Conservation (phyloP, 169 alveolate species). For the Plasmodium chabaudi region DNA sequence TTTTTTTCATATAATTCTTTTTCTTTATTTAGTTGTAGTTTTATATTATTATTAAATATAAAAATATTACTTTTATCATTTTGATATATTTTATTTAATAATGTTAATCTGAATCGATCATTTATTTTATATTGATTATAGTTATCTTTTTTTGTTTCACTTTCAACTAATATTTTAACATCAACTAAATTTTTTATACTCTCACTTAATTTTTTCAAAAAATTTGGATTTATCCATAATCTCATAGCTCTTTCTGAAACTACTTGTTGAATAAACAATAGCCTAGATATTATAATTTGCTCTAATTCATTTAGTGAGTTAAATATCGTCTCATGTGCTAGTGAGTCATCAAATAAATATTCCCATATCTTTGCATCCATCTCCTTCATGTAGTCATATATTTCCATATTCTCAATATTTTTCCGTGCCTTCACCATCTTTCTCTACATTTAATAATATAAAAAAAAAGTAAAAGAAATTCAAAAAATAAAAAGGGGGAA, state of each 20-base stretch:
- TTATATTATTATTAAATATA: conserved; percentile 57
- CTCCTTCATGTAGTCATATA: conserved; percentile 74
- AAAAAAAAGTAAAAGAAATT: background rate
- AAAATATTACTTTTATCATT: conserved; percentile 27
- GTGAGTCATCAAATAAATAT: conserved; percentile 66
- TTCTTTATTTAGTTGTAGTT: conserved; percentile 63
- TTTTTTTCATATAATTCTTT: conserved; percentile 47
- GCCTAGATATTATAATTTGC: conserved; percentile 81
- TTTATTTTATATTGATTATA: conserved; percentile 66
- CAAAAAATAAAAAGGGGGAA: too few relatives aligned
- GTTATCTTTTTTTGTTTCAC: conserved; percentile 71
- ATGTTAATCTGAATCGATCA: conserved; percentile 58
- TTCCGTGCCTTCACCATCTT: conserved; percentile 72
- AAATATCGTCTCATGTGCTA: conserved; percentile 81
- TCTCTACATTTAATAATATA: background rate
- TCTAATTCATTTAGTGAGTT: conserved; percentile 86
- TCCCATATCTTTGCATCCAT: conserved; percentile 58
- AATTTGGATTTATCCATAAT: conserved; percentile 85
- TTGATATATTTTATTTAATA: conserved; percentile 70
- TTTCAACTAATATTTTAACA: conserved; percentile 64
- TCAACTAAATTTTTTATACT: conserved; percentile 74
- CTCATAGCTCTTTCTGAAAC: conserved; percentile 90
- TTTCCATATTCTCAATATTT: conserved; percentile 73
- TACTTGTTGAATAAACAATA: conserved; percentile 86
- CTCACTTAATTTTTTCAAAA: conserved; percentile 81